These are phyloP conservation scores for Malus asiatica DNA, from an alignment of 306 rosid genomes.

Conservation along the genomic window DNA sequence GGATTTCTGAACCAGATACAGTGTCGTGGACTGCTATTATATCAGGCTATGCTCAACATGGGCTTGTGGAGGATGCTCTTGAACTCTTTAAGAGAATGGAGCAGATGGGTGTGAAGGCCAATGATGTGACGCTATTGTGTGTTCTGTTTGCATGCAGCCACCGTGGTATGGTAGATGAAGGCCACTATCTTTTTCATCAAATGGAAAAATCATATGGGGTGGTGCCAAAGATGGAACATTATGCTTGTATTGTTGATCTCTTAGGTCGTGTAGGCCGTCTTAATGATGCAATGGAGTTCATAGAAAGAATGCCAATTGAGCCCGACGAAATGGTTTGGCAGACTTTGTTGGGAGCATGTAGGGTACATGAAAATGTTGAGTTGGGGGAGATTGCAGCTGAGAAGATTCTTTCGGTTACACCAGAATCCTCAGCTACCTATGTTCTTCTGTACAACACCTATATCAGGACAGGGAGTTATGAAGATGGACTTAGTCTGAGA, in stretches of 20 bases:
- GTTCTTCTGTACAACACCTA: constrained; percentile 66
- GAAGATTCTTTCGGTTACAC: constrained; percentile 46
- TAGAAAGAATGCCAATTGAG: constrained; percentile 46
- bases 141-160: constrained; percentile 80
- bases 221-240: constrained; percentile 65
- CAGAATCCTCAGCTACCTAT: constrained; percentile 51
- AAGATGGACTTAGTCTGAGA: constrained; percentile 44
- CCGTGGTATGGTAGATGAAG: constrained; percentile 62
- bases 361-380: constrained; percentile 54
- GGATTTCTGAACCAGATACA: constrained; percentile 51
- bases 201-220: constrained; percentile 47
- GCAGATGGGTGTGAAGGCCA: constrained; percentile 33
- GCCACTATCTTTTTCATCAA: constrained; percentile 37
- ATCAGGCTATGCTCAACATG: constrained; percentile 64
- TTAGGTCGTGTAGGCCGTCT: constrained; percentile 59
- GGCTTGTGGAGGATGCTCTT: constrained; percentile 54
- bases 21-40: constrained; percentile 73
- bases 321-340: constrained; percentile 73
- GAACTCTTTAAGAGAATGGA: constrained; percentile 50
- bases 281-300: constrained; percentile 50
- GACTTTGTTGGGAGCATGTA: constrained; percentile 68
- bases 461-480: constrained; percentile 39
- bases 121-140: constrained; percentile 55
- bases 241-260: constrained; percentile 66
- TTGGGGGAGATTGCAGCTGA: constrained; percentile 61